These are phyloP conservation scores for Strobilomyces confusus DNA, from an alignment of 768 basidiomycete species.

Conservation along the genomic window DNA sequence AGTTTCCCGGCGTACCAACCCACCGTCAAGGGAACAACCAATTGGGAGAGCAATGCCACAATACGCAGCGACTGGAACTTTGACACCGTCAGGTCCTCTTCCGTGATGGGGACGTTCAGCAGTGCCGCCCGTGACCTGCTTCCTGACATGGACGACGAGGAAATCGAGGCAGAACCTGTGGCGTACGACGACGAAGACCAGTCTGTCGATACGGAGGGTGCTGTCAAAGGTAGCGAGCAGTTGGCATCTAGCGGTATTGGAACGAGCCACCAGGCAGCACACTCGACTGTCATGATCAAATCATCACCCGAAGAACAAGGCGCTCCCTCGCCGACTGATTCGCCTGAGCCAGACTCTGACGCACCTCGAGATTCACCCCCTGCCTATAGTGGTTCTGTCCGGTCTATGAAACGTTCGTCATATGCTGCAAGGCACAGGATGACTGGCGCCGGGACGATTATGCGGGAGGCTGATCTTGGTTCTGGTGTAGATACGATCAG, in stretches of 20 bases:
- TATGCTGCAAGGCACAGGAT: conserved; percentile 70
- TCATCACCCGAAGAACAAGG: conserved; percentile 38
- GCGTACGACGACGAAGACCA: conserved; percentile 44
- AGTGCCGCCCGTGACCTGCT: conserved; percentile 68
- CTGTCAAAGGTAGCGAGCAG: conserved; percentile 63
- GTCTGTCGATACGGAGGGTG: conserved; percentile 59
- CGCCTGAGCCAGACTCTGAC: conserved; percentile 34
- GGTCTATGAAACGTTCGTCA: conserved; percentile 63
- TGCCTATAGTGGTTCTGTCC: conserved; percentile 68
- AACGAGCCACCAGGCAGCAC: conserved; percentile 51
- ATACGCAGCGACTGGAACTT: conserved; percentile 96
- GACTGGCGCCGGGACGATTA: conserved; percentile 63
- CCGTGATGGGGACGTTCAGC: conserved; percentile 75
- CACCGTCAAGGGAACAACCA: conserved; percentile 51
- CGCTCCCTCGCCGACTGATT: conserved; percentile 42
- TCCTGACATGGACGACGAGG: conserved; percentile 57
- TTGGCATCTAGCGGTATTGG: conserved; percentile 38
- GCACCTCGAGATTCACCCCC: conserved; percentile 59
- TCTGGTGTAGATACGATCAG: conserved; percentile 87
- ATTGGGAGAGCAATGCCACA: conserved; percentile 72
- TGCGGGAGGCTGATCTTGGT: conserved; percentile 81
- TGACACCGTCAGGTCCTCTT: conserved; percentile 72
- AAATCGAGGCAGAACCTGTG: conserved; percentile 37
- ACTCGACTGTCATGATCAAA: conserved; percentile 73
- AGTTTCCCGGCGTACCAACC: conserved; percentile 52